Evolutionary conservation across 2,329 filamentous ascomycete genomes (phyloP).

Genomic region (Cladosporium sphaerospermum): DNA sequence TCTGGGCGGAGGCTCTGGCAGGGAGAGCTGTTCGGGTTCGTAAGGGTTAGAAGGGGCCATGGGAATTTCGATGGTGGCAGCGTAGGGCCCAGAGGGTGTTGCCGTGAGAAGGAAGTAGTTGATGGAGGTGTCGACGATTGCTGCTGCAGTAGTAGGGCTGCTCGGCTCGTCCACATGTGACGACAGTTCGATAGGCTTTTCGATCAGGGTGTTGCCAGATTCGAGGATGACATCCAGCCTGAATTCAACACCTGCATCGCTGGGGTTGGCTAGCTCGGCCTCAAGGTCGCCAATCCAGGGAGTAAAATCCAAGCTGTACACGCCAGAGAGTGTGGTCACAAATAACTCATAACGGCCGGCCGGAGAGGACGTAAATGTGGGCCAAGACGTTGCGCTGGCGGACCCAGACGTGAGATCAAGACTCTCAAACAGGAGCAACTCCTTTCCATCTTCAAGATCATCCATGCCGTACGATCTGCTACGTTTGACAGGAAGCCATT

Average conservation of each 20-base stretch:
- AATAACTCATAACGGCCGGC: constrained; percentile 54
- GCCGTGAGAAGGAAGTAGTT: constrained; percentile 53
- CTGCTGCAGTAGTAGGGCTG: constrained; percentile 37
- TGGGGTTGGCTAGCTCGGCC: constrained; percentile 48
- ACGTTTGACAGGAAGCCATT: constrained; percentile 51
- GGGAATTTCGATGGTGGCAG: constrained; percentile 48
- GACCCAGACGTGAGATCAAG: constrained; percentile 26
- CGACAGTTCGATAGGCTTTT: constrained; percentile 40
- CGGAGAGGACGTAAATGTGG: constrained; percentile 51
- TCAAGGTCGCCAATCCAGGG: constrained; percentile 53
- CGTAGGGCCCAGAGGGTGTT: constrained; percentile 43
- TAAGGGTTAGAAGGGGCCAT: constrained; percentile 20
- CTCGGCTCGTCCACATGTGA: constrained; percentile 26
- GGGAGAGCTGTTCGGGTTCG: constrained; percentile 16
- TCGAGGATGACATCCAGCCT: constrained; percentile 52
- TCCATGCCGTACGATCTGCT: constrained; percentile 20
- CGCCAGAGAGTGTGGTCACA: constrained; percentile 48
- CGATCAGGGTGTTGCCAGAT: constrained; percentile 42
- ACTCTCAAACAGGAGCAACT: constrained; percentile 37
- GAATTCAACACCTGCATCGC: constrained; percentile 48
- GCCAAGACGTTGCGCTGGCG: constrained; percentile 33
- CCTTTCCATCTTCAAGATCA: constrained; percentile 22
- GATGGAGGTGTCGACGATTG: constrained; percentile 51
- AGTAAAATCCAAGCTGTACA: constrained; percentile 50
- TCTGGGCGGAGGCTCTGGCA: constrained; percentile 53